Percentiles rank a stretch among this genome's conserved stretches.
Evolutionary conservation across 352 stramenopile genomes (phyloP).

Genomic region (Globisporangium spiculum): DNA sequence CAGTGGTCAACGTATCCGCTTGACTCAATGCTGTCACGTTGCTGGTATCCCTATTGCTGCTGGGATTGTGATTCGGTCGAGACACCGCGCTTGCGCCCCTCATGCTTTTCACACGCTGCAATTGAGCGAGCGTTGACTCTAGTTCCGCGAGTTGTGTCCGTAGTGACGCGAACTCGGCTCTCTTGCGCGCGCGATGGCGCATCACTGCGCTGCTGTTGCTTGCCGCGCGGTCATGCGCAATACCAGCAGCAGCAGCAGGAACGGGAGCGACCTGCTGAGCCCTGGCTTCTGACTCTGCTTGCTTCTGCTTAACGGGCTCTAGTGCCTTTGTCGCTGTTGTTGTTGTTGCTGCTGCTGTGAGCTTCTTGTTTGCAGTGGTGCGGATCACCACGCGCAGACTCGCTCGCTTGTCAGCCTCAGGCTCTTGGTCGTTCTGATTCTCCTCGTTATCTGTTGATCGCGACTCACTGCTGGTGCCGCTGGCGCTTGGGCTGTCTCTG

Average conservation of each 20-base stretch:
- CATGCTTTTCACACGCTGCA: not conserved
- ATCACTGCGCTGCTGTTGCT: not conserved
- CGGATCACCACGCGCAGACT: slow-evolving; percentile 13
- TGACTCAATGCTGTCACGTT: not conserved
- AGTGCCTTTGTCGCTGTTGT: not conserved
- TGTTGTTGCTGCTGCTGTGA: not conserved
- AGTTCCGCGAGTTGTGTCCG: not conserved
- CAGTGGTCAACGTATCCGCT: not conserved
- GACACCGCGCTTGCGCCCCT: not conserved
- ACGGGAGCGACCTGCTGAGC: not conserved
- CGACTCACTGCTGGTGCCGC: not conserved
- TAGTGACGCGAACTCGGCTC: slow-evolving; percentile 2
- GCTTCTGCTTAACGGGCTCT: not conserved
- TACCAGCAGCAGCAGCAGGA: not conserved
- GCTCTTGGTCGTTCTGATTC: not conserved
- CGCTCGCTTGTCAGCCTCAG: not conserved
- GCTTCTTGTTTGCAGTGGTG: slow-evolving; percentile 8
- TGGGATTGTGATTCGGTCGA: not conserved
- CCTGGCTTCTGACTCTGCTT: not conserved
- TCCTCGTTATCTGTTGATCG: not conserved
- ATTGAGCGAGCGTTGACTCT: not conserved
- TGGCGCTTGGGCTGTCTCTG: not conserved
- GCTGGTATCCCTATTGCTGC: not conserved
- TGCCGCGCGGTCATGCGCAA: not conserved
- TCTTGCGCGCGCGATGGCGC: slow-evolving; percentile 9